phyloP scores from a whole-genome alignment of 495 filamentous ascomycete species.

The Neurospora sp. region DNA sequence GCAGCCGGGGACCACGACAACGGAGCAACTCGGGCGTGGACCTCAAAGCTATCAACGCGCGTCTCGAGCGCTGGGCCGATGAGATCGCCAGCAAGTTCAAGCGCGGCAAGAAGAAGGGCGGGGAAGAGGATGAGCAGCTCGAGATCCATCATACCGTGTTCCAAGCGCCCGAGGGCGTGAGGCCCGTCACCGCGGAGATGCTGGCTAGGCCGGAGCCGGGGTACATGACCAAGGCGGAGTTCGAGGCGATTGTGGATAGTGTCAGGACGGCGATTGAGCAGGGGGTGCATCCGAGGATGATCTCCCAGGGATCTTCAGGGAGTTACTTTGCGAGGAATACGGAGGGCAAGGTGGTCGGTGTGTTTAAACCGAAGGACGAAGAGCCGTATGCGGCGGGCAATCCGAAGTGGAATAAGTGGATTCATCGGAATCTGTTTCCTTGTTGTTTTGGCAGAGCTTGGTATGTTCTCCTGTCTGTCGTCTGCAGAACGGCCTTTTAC shows the following conservation, averaged over 20 bases:
- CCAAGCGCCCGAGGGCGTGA: conserved; percentile 75
- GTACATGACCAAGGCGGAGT: conserved; percentile 65
- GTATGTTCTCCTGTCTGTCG: conserved; percentile 23
- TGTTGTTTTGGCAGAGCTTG: conserved; percentile 95
- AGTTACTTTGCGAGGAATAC: conserved; percentile 94
- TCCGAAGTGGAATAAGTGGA: conserved; percentile 94
- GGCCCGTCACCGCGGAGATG: conserved; percentile 65
- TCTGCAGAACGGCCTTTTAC: neutral
- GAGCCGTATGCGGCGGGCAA: conserved; percentile 91
- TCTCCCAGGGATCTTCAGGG: conserved; percentile 91
- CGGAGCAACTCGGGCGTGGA: conserved; percentile 88
- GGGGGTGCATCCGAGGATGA: conserved; percentile 88
- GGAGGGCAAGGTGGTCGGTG: conserved; percentile 88
- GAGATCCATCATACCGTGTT: conserved; percentile 98
- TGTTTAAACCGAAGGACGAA: conserved; percentile 99
- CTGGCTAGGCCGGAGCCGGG: conserved; percentile 45
- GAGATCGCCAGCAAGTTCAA: conserved; percentile 98
- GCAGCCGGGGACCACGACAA: neutral
- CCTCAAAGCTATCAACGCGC: conserved; percentile 96
- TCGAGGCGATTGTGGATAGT: conserved; percentile 83
- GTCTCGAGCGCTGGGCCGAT: conserved; percentile 92
- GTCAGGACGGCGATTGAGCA: conserved; percentile 83
- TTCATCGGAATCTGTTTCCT: conserved; percentile 88
- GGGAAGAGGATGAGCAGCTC: conserved; percentile 67
- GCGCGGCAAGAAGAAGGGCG: conserved; percentile 61